These are phyloP conservation scores for Dioscorea cayenensis DNA, from an alignment of 116 monocot genomes.

Conservation along the genomic window DNA sequence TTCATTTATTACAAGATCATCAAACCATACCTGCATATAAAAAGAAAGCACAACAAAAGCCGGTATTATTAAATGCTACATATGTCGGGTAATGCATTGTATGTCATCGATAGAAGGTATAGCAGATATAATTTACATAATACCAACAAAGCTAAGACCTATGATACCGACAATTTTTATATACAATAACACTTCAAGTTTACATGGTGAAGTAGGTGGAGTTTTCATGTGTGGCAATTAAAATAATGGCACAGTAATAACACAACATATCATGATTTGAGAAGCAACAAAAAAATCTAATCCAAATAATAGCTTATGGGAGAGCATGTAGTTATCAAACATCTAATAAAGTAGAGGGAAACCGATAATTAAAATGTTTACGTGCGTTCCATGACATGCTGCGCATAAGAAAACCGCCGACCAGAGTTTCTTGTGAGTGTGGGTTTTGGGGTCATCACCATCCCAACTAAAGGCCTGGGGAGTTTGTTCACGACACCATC, in stretches of 20 bases:
- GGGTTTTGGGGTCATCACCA: constrained; percentile 21
- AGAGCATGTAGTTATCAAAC: not conserved
- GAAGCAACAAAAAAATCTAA: not conserved
- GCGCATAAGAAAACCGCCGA: constrained; percentile 12
- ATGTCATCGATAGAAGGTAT: not conserved
- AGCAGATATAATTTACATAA: not conserved
- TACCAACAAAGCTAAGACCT: not conserved
- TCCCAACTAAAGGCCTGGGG: constrained; percentile 3
- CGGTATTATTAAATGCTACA: not conserved
- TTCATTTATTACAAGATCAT: not conserved
- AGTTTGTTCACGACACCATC: constrained; percentile 22
- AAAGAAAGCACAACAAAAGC: not conserved
- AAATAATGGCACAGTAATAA: no score
- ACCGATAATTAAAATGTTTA: constrained; percentile 5
- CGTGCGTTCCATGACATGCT: constrained; percentile 21
- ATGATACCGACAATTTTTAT: no score
- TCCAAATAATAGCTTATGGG: not conserved
- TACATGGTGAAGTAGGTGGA: constrained; percentile 2
- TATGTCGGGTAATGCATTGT: constrained; percentile 1
- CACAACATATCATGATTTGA: constrained; percentile 2
- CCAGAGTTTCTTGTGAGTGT: constrained; percentile 31
- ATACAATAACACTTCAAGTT: not conserved
- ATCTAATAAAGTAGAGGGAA: not conserved
- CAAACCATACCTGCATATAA: not conserved
- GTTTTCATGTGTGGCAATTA: not conserved